phyloP scores from a whole-genome alignment of 371 early-diverging fungal species.

The Mortierella sp. region DNA sequence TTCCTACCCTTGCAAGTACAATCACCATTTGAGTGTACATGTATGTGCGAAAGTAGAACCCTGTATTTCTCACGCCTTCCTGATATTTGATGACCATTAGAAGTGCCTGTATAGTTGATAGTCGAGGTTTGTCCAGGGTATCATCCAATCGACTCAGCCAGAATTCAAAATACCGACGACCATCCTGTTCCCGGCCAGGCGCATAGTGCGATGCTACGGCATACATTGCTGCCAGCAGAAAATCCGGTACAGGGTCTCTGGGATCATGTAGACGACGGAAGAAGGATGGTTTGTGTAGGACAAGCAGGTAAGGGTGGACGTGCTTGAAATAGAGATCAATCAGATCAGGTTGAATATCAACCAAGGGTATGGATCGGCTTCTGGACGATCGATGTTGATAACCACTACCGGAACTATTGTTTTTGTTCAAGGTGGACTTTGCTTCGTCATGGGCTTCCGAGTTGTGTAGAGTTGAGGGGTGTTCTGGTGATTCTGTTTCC shows the following conservation, averaged over 20 bases:
- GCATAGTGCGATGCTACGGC: conserved; percentile 67
- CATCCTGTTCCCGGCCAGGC: conserved; percentile 48
- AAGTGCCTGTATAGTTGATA: conserved; percentile 56
- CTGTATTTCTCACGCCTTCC: conserved; percentile 52
- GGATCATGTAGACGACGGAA: conserved; percentile 62
- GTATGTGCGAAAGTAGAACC: conserved; percentile 60
- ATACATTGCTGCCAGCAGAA: conserved; percentile 63
- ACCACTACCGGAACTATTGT: conserved; percentile 16
- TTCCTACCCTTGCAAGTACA: conserved; percentile 67
- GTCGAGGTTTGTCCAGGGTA: conserved; percentile 51
- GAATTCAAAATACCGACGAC: conserved; percentile 51
- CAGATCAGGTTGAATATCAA: conserved; percentile 53
- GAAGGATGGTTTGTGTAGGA: conserved; percentile 69
- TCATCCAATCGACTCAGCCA: conserved; percentile 57
- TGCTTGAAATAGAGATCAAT: conserved; percentile 66
- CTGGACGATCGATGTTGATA: conserved; percentile 31
- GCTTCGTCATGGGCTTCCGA: conserved; percentile 2
- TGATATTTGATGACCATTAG: conserved; percentile 57
- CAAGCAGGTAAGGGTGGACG: conserved; percentile 68
- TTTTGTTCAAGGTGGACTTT: conserved; percentile 11
- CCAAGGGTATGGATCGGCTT: conserved; percentile 43
- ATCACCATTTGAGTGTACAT: conserved; percentile 58
- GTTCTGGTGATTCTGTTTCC: conserved; percentile 15
- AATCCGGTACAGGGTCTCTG: conserved; percentile 60
- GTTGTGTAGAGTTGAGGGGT: conserved; percentile 4